Conservation (phyloP, 2,329 filamentous ascomycete species). For the Ramularia endophylla region DNA sequence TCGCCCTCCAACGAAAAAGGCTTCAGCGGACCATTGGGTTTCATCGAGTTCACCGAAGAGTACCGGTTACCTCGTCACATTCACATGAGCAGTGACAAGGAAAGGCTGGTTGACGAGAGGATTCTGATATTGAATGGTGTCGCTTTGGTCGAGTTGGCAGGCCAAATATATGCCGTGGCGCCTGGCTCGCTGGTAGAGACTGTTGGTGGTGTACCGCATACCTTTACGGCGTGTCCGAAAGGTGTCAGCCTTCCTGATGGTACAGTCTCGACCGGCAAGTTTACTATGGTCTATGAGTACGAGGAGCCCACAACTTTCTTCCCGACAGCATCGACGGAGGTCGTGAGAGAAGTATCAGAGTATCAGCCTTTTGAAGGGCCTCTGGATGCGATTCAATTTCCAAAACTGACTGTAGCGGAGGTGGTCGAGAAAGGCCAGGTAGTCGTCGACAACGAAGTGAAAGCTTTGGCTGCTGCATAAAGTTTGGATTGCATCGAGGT, state of each 20-base stretch:
- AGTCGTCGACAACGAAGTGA: slow-evolving; percentile 10
- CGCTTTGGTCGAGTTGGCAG: no score
- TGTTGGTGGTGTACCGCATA: no score
- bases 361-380: slow-evolving; percentile 17
- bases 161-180: no score
- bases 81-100: slow-evolving; percentile 17
- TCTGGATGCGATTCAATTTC: slow-evolving; percentile 18
- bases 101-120: slow-evolving; percentile 17
- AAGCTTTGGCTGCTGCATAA: slow-evolving; percentile 1
- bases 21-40: slow-evolving; percentile 17
- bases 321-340: slow-evolving; percentile 14
- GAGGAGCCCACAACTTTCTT: slow-evolving; percentile 20
- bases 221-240: no score
- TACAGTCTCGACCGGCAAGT: slow-evolving; percentile 14
- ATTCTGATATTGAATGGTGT: slow-evolving; percentile 22
- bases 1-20: slow-evolving; percentile 15
- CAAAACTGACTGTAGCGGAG: slow-evolving; percentile 12
- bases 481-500: no score
- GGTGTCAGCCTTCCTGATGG: slow-evolving; percentile 19
- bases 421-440: slow-evolving; percentile 15
- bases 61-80: slow-evolving; percentile 21
- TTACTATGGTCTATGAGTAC: slow-evolving; percentile 24
- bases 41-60: slow-evolving; percentile 17
- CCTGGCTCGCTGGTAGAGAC: no score
- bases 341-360: slow-evolving; percentile 7